Percentiles rank a stretch among this genome's conserved stretches.
phyloP scores from a whole-genome alignment of 257 asterid species.

The Solanum tarapatanum region DNA sequence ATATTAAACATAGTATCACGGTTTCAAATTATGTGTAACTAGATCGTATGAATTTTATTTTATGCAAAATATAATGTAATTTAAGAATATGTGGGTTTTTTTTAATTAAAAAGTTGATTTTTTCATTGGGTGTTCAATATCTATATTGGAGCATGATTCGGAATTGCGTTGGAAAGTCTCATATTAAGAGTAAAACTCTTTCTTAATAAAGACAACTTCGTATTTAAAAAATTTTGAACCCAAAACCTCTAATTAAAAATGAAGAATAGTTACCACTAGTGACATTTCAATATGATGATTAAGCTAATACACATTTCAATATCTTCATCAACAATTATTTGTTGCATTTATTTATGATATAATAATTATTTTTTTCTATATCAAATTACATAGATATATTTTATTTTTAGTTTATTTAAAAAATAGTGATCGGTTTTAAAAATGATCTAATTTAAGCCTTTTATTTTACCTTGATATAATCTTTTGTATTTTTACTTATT shows the following conservation, averaged over 20 bases:
- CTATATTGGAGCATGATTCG: too few relatives aligned
- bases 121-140: too few relatives aligned
- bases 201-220: too few relatives aligned
- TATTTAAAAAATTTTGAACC: too few relatives aligned
- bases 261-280: background rate
- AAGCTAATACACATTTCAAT: background rate
- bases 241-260: too few relatives aligned
- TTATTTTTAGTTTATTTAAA: background rate
- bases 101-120: too few relatives aligned
- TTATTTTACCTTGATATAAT: background rate
- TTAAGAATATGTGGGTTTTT: background rate
- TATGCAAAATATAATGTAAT: background rate
- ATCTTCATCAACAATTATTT: background rate
- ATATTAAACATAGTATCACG: background rate
- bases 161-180: too few relatives aligned
- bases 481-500: too few relatives aligned
- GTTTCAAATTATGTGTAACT: background rate
- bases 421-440: background rate
- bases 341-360: background rate
- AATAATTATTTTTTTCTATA: background rate
- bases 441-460: background rate
- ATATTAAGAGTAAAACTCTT: too few relatives aligned
- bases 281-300: background rate
- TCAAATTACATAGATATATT: background rate
- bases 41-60: background rate